These are phyloP conservation scores for Plectranthus barbatus DNA, from an alignment of 257 asterid genomes.

Conservation along the genomic window DNA sequence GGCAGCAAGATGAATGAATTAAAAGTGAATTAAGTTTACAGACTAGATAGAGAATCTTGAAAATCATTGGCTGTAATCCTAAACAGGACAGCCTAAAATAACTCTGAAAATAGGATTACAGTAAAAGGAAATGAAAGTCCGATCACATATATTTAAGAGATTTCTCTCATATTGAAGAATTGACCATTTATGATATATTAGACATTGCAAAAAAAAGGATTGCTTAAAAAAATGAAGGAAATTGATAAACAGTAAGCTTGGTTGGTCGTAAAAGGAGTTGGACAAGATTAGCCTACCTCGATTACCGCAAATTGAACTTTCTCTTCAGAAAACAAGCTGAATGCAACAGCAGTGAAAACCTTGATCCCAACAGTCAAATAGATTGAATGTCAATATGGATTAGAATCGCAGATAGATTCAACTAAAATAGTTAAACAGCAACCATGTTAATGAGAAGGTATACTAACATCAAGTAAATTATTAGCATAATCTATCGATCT, in stretches of 20 bases:
- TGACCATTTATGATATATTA: not conserved
- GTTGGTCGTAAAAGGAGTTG: conserved; percentile 5
- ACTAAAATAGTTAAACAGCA: not conserved
- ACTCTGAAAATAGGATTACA: not conserved
- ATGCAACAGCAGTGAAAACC: conserved; percentile 87
- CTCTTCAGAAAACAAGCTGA: conserved; percentile 79
- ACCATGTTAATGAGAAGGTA: not conserved
- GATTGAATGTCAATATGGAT: not conserved
- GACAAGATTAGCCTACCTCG: conserved; percentile 47
- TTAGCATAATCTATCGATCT: not conserved
- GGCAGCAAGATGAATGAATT: not conserved
- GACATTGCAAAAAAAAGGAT: not conserved
- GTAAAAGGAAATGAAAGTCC: not conserved
- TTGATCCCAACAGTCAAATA: conserved; percentile 20
- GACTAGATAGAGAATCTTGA: not conserved
- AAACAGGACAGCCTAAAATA: not conserved
- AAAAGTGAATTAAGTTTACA: not conserved
- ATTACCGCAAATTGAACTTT: conserved; percentile 79
- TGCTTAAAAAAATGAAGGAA: not conserved
- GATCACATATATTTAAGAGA: not conserved
- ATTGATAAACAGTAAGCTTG: not conserved
- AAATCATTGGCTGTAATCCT: not conserved
- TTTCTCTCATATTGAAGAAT: not conserved
- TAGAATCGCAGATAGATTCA: not conserved
- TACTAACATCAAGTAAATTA: not conserved